Base-by-base conservation (phyloP, 179 eudicot genomes). In the Beta corolliflora region DNA sequence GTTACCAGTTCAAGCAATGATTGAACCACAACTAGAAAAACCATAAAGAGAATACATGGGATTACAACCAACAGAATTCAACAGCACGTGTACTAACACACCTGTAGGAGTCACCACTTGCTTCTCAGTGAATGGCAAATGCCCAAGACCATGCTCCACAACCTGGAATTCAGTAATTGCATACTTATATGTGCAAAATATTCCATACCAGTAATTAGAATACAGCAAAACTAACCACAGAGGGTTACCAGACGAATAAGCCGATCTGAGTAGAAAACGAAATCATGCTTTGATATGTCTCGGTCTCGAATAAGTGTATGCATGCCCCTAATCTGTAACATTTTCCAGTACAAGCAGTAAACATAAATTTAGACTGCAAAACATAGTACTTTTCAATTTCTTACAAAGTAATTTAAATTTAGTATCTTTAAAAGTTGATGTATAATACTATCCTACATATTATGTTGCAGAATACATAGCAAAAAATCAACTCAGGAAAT, bases 21-120 rank as follows among this genome's bases (percentile, higher is more conserved):
- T 44, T 15, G 4, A 68, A 55, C 23, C 53, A 72, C 54, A 29
- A 55, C 25, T 21, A 3, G 12, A 77, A 4, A 52, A 18, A 21
- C 53, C 19, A 54, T 36, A 36, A 5, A 7, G 21, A 81, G 18
- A 45, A 45, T 12, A 16, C 16, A 44, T 45, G 31, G 7, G 23
- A 31, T 23, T 2, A 69, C n/a, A 52, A 55, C 46, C 14, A 73
- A 73, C 25, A 16, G 21, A 45, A 70, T 23, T 12, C 4, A 5
- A 31, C 75, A 18, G 54, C 54, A 54, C 19, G 31, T 31, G 70
- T 48, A 31, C 56, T 15, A 55, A 71, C 77, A 81, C 80, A 94
- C 99, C 99, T 86, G 99, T 96, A 53, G 99, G 99, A 81, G 98
- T 94, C 81, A 89, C 88, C 18, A 96, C 83, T 90, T 96, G 99